Evolutionary conservation across 768 basidiomycete species (phyloP).

Genomic region (Hygrocybe punicea): DNA sequence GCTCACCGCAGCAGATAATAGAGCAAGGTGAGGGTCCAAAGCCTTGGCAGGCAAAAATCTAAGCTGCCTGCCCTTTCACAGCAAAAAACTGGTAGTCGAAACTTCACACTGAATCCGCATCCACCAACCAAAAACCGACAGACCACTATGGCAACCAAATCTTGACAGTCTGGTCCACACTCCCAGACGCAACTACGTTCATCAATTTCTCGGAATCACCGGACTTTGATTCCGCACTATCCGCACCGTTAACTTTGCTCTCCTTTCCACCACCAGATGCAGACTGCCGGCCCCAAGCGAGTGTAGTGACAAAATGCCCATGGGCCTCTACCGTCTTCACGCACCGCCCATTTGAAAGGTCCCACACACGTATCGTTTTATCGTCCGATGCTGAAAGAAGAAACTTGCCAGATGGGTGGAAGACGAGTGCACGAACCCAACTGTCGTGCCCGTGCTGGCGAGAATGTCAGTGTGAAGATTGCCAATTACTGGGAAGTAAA

Average conservation of each 20-base stretch:
- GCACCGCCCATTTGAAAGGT: constrained; percentile 79
- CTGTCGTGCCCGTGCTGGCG: constrained; percentile 75
- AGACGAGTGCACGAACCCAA: constrained; percentile 84
- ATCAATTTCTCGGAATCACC: constrained; percentile 54
- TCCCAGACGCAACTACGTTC: constrained; percentile 67
- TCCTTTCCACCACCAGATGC: constrained; percentile 40
- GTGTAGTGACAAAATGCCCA: constrained; percentile 74
- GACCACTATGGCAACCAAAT: constrained; percentile 55
- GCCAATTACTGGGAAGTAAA: constrained; percentile 1
- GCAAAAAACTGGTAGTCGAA: constrained; percentile 1
- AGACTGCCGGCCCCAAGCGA: constrained; percentile 72
- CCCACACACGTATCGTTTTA: constrained; percentile 89
- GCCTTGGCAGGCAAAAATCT: neutral
- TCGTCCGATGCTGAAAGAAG: constrained; percentile 91
- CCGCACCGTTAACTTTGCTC: constrained; percentile 34
- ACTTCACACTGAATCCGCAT: neutral
- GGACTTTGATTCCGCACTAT: constrained; percentile 23
- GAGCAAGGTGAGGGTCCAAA: constrained; percentile 1
- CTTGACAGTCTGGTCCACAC: constrained; percentile 65
- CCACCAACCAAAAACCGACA: neutral
- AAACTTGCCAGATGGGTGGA: constrained; percentile 87
- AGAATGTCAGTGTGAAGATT: constrained; percentile 6
- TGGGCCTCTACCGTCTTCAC: constrained; percentile 87
- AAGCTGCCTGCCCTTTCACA: neutral
- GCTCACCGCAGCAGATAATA: constrained; percentile 14